Percentiles rank a stretch among this genome's conserved stretches.
Evolutionary conservation across 176 grass and related monocot species (phyloP).

Genomic region (Raddia guianensis): DNA sequence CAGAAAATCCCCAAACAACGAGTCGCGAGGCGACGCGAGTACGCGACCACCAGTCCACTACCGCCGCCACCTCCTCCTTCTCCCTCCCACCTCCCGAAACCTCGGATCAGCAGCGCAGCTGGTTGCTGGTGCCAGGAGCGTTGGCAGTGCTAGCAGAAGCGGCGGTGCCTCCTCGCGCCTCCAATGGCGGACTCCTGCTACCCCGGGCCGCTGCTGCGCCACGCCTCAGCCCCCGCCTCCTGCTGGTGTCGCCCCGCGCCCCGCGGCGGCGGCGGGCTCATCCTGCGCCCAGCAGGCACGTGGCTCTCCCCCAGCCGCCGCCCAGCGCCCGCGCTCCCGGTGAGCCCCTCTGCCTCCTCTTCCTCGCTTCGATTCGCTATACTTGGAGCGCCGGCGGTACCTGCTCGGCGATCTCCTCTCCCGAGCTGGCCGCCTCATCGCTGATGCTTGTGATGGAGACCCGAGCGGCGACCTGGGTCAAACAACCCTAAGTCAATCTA

Average conservation of each 20-base stretch:
- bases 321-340: background rate
- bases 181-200: slow-evolving; percentile 38
- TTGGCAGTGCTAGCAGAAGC: background rate
- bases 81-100: background rate
- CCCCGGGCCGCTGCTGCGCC: background rate
- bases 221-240: background rate
- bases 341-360: slow-evolving; percentile 10
- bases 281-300: background rate
- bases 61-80: background rate
- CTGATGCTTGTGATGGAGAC: background rate
- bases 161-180: background rate
- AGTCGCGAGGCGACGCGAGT: background rate
- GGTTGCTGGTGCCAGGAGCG: background rate
- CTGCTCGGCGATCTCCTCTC: background rate
- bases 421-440: background rate
- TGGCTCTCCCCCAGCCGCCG: background rate
- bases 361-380: background rate
- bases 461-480: background rate
- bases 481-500: background rate
- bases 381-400: background rate
- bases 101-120: slow-evolving; percentile 23
- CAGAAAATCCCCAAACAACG: background rate
- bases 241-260: background rate
- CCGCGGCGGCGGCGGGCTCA: background rate
- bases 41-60: background rate